Base-by-base conservation (phyloP, 192 early-diverging fungal species). In the Chytriomyces sp. region DNA sequence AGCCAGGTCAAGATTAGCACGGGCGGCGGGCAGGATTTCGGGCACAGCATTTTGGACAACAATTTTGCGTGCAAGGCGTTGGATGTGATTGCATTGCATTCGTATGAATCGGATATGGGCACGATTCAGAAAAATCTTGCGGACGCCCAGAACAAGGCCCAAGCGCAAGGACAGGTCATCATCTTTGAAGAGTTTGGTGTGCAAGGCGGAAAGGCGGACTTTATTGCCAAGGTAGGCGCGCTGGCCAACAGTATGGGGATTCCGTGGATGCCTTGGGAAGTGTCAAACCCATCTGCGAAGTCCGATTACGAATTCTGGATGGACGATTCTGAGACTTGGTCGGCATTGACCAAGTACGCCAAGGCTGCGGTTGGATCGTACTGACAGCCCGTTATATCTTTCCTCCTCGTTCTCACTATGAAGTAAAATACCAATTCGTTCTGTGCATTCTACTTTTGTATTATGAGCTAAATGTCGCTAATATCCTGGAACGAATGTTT, bases 241-340 rank as follows among this genome's bases (percentile, higher is more conserved):
- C 19, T 39, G 60, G 31, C 8, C 1, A 62, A 62, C 38, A 12
- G 25, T 22, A 34, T 19, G 28, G 64, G 69, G 14, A 58, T 71
- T 37, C 69, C 69, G 1, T 71, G 39, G 57, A 36, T 71, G 39
- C 25, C 65, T 14, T 71, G 69, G 69, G 26, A 71, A 32, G 53
- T 70, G 2, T 59, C 56, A 1, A 71, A 30, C 30, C 68, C 19
- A 17, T 22, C 69, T 28, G 12, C 14, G 8, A 14, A 12, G 31
- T 39, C 12, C 65, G 69, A 71, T 71, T 71, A 64, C 32, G 69
- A 71, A 31, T 71, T 71, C 31, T 36, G 22, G 14, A 55, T 65
- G 14, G 59, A 64, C 17, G 34, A 49, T 1, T n/a, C 14, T 14
- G 65, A 68, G 14, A 32, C 31, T 26, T 68, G 65, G 65, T 26